Evolutionary conservation across 75 land plant species (phyloP).

Genomic region (Gnetum montanum): DNA sequence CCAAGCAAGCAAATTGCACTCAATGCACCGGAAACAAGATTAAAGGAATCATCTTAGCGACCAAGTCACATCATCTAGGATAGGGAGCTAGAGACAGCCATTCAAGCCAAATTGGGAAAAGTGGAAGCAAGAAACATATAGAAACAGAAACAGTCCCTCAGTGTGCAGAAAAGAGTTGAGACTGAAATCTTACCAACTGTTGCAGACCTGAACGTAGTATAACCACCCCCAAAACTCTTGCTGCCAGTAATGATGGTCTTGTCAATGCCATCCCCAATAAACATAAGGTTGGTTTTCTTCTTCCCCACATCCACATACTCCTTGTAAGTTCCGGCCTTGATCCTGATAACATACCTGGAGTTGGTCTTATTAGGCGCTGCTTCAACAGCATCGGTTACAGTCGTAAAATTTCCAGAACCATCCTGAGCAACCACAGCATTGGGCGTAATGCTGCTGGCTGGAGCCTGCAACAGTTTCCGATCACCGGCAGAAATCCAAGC

Average conservation of each 20-base stretch:
- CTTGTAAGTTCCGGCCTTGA: conserved; percentile 24
- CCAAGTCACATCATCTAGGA: no score
- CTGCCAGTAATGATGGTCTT: conserved; percentile 18
- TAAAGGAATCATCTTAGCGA: no score
- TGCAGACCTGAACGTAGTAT: conserved; percentile 22
- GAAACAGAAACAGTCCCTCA: no score
- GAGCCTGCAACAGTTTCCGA: conserved; percentile 15
- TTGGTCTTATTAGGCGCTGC: conserved; percentile 15
- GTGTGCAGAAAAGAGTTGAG: no score
- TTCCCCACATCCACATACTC: conserved; percentile 11
- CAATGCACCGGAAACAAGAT: no score
- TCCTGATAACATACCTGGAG: conserved; percentile 9
- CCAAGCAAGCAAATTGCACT: no score
- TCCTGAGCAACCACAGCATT: conserved; percentile 51
- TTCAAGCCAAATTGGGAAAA: no score
- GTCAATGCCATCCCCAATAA: conserved; percentile 21
- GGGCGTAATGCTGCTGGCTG: conserved; percentile 2
- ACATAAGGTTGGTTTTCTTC: conserved; percentile 9
- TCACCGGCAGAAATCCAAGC: conserved; percentile 17
- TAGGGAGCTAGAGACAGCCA: no score
- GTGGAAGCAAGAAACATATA: no score
- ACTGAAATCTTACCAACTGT: conserved; percentile 15
- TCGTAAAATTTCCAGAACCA: conserved; percentile 29
- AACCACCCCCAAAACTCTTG: conserved; percentile 3
- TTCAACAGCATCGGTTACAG: conserved; percentile 27